A percentile compares a stretch with the other conserved stretches of the same genome.
phyloP scores from a whole-genome alignment of 2,329 filamentous ascomycete genomes.

The Penicillium sp. region DNA sequence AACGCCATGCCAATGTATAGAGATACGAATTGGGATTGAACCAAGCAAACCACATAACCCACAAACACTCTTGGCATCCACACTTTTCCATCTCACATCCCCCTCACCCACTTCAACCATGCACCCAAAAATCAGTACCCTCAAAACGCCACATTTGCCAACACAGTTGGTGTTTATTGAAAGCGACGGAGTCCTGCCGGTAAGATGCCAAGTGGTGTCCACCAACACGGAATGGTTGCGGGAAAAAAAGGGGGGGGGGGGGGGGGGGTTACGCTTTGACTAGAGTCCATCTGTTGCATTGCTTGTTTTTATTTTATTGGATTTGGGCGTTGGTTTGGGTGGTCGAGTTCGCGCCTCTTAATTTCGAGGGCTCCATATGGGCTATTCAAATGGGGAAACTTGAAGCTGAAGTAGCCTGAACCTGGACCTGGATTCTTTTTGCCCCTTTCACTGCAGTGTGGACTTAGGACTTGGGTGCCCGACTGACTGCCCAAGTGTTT shows the following conservation, averaged over 20 bases:
- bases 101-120: not conserved
- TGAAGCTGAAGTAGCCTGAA: not conserved
- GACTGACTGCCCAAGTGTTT: not conserved
- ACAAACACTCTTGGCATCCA: not conserved
- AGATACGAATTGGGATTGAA: not conserved
- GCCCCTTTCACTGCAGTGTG: not conserved
- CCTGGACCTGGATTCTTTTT: not conserved
- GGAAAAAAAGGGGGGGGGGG: constrained; percentile 4
- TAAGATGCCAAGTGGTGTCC: constrained; percentile 20
- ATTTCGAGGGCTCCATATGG: constrained; percentile 1
- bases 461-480: not conserved
- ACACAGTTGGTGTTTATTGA: not conserved
- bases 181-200: constrained; percentile 5
- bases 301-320: constrained; percentile 8
- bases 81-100: not conserved
- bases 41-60: not conserved
- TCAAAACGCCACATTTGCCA: constrained; percentile 8
- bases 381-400: not conserved
- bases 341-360: not conserved
- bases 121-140: constrained; percentile 7
- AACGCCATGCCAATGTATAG: constrained; percentile 4
- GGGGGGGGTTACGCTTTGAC: constrained; percentile 4
- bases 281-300: constrained; percentile 10
- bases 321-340: not conserved
- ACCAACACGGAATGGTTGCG: constrained; percentile 19